These are phyloP conservation scores for Nymphaea thermarum DNA, from an alignment of 164 flowering plant genomes.

Conservation along the genomic window DNA sequence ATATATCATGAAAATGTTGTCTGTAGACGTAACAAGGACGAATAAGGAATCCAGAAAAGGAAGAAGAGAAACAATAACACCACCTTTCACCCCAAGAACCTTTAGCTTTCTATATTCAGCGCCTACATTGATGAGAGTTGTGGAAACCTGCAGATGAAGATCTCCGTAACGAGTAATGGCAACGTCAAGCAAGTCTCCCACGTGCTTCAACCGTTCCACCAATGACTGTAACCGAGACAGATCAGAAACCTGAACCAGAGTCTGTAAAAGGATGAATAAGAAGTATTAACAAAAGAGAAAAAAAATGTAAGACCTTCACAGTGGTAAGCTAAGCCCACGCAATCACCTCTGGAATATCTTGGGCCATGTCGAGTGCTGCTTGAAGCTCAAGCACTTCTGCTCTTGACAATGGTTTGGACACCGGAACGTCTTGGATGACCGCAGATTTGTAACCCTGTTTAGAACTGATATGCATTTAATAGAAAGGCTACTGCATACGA, in stretches of 20 bases:
- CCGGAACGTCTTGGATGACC: slow-evolving; percentile 89
- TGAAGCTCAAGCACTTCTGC: slow-evolving; percentile 67
- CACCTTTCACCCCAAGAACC: slow-evolving; percentile 61
- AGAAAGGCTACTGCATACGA: background rate
- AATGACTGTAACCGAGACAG: slow-evolving; percentile 52
- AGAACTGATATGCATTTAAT: background rate
- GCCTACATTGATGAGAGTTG: slow-evolving; percentile 60
- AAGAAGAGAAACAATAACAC: no score
- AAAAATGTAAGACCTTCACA: no score
- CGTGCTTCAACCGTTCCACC: slow-evolving; percentile 80
- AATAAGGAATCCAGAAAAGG: no score
- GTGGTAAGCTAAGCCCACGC: no score
- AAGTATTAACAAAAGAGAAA: no score
- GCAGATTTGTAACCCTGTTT: slow-evolving; percentile 66
- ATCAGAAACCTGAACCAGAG: slow-evolving; percentile 70
- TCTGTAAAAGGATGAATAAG: slow-evolving; percentile 7
- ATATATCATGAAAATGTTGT: no score
- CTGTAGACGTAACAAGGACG: no score
- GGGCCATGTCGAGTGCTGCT: slow-evolving; percentile 61
- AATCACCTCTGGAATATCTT: slow-evolving; percentile 48
- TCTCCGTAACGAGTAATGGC: slow-evolving; percentile 69
- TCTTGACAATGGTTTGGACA: slow-evolving; percentile 80
- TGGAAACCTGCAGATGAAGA: slow-evolving; percentile 61
- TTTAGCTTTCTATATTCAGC: slow-evolving; percentile 61
- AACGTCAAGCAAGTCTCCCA: slow-evolving; percentile 66